Evolutionary conservation across 2,329 filamentous ascomycete genomes (phyloP).

Genomic region (Alternaria ethzedia): DNA sequence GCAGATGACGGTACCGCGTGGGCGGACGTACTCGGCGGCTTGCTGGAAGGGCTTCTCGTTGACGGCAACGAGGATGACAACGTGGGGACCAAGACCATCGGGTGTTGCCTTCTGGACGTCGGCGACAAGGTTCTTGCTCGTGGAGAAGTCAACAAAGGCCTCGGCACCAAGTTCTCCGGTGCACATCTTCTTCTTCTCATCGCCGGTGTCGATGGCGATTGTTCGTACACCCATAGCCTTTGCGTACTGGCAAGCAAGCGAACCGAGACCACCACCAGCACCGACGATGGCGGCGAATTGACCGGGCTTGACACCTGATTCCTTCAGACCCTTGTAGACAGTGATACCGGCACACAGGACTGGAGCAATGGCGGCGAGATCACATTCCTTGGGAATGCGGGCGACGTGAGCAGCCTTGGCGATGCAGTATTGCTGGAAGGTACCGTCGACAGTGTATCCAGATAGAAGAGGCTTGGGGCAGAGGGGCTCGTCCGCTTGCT

Average conservation of each 20-base stretch:
- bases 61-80: constrained; percentile 84
- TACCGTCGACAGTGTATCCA: constrained; percentile 90
- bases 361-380: constrained; percentile 78
- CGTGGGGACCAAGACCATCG: constrained; percentile 84
- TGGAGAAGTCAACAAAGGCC: constrained; percentile 80
- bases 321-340: constrained; percentile 91
- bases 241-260: constrained; percentile 83
- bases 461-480: constrained; percentile 78
- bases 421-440: constrained; percentile 91
- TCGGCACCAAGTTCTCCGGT: constrained; percentile 70
- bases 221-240: constrained; percentile 85
- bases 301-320: constrained; percentile 75
- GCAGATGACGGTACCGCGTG: constrained; percentile 81
- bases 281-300: constrained; percentile 85
- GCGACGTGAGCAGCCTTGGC: constrained; percentile 87
- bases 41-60: constrained; percentile 95
- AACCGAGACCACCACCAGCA: constrained; percentile 82
- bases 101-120: constrained; percentile 83
- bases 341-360: constrained; percentile 86
- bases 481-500: constrained; percentile 79
- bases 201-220: constrained; percentile 83
- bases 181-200: constrained; percentile 78
- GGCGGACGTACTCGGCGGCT: constrained; percentile 84
- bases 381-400: constrained; percentile 76
- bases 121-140: constrained; percentile 76